These are phyloP conservation scores for Pseudopithomyces maydicus DNA, from an alignment of 2,329 filamentous ascomycete species.

Conservation along the genomic window DNA sequence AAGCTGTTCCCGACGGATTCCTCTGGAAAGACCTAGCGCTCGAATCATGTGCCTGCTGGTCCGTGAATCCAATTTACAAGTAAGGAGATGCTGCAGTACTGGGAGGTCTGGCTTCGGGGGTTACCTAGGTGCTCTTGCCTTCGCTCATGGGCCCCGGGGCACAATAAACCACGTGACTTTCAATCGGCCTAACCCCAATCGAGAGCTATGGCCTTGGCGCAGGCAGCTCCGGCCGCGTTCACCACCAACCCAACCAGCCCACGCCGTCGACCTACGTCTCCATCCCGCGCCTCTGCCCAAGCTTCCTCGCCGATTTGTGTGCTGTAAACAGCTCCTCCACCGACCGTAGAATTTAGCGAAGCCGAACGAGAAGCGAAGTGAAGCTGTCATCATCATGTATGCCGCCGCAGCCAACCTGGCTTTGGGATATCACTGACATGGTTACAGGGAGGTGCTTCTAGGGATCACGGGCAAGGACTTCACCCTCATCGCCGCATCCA, in stretches of 20 bases:
- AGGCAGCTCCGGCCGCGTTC: constrained; percentile 22
- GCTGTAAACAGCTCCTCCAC: not conserved
- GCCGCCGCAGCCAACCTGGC: constrained; percentile 8
- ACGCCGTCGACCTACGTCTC: not conserved
- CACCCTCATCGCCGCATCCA: constrained; percentile 94
- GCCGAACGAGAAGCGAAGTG: constrained; percentile 12
- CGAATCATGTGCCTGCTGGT: not conserved
- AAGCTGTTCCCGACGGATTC: not conserved
- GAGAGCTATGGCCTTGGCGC: constrained; percentile 6
- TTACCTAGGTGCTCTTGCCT: not conserved
- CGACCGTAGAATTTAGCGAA: not conserved
- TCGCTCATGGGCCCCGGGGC: no score
- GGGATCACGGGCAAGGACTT: constrained; percentile 99
- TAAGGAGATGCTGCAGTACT: not conserved
- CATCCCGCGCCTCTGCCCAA: not conserved
- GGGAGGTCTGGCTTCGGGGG: not conserved
- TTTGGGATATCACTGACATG: constrained; percentile 19
- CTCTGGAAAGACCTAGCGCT: not conserved
- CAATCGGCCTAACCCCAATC: not conserved
- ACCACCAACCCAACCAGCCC: constrained; percentile 8
- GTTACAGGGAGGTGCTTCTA: constrained; percentile 87
- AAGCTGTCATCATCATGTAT: constrained; percentile 38
- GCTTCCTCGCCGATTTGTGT: not conserved
- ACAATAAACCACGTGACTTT: not conserved
- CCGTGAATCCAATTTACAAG: not conserved